Percentiles rank a stretch among this genome's conserved stretches.
phyloP scores from a whole-genome alignment of 441 rosid genomes.

The Gossypium aridum region DNA sequence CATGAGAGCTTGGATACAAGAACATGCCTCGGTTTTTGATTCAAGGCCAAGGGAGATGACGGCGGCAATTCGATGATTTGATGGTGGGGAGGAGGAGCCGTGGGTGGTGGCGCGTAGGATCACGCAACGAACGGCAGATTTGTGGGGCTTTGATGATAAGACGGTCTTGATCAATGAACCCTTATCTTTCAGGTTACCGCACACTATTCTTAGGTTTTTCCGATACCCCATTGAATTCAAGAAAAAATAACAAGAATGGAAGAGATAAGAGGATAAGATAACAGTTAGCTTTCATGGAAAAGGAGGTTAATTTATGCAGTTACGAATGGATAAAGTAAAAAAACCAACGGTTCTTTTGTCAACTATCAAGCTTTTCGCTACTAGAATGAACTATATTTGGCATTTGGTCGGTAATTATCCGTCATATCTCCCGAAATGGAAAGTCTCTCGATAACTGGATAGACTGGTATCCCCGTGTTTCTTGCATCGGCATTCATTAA shows the following conservation, averaged over 20 bases:
- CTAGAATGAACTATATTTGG: not conserved
- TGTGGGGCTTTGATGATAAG: conserved; percentile 21
- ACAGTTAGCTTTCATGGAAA: not conserved
- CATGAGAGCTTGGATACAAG: conserved; percentile 35
- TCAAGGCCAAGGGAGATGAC: conserved; percentile 27
- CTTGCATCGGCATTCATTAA: not conserved
- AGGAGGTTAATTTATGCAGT: not conserved
- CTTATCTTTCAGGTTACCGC: conserved; percentile 36
- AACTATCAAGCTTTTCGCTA: not conserved
- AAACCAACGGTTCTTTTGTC: not conserved
- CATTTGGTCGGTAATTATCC: not conserved
- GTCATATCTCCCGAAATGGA: not conserved
- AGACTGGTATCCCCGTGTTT: not conserved
- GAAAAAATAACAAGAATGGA: not conserved
- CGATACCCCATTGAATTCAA: conserved; percentile 29
- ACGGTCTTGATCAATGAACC: conserved; percentile 32
- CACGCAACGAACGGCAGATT: conserved; percentile 16
- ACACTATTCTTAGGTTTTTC: conserved; percentile 21
- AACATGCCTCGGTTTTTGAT: conserved; percentile 23
- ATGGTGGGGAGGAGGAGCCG: conserved; percentile 21
- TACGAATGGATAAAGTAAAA: not conserved
- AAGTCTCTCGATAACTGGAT: not conserved
- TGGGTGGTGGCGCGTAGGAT: conserved; percentile 47
- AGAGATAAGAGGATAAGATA: not conserved
- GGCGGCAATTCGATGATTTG: conserved; percentile 24